These are phyloP conservation scores for Trichoderma sp. DNA, from an alignment of 2,329 filamentous ascomycete species.

Conservation along the genomic window DNA sequence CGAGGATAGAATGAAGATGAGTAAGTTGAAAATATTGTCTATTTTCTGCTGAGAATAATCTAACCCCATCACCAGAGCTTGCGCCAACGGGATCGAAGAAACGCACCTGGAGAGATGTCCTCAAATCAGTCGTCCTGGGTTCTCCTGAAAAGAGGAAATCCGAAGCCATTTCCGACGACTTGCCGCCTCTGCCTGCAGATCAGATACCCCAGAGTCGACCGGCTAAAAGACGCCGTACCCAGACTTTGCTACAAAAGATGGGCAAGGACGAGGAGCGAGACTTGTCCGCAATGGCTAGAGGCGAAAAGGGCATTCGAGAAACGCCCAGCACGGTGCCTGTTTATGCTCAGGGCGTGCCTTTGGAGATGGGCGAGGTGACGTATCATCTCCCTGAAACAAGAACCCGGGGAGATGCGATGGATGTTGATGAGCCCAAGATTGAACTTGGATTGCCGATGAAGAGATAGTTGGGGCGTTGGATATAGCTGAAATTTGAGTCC, in stretches of 20 bases:
- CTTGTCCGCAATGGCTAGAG: neutral
- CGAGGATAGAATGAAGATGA: conserved; percentile 26
- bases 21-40: neutral
- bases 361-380: neutral
- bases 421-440: conserved; percentile 4
- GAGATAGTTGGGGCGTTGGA: neutral
- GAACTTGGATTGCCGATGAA: neutral
- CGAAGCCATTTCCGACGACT: neutral
- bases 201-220: conserved; percentile 20
- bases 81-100: neutral
- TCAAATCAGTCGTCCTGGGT: conserved; percentile 7
- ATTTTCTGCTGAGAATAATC: neutral
- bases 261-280: neutral
- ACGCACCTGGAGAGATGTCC: neutral
- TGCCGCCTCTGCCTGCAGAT: neutral
- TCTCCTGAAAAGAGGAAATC: neutral
- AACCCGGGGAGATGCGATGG: neutral
- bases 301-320: neutral
- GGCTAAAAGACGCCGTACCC: neutral
- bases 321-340: neutral
- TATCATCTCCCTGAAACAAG: conserved; percentile 8
- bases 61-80: neutral
- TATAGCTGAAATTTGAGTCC: neutral
- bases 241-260: neutral
- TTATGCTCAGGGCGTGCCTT: neutral